Evolutionary conservation across 2,329 filamentous ascomycete genomes (phyloP).

Genomic region (Botryotinia convoluta): DNA sequence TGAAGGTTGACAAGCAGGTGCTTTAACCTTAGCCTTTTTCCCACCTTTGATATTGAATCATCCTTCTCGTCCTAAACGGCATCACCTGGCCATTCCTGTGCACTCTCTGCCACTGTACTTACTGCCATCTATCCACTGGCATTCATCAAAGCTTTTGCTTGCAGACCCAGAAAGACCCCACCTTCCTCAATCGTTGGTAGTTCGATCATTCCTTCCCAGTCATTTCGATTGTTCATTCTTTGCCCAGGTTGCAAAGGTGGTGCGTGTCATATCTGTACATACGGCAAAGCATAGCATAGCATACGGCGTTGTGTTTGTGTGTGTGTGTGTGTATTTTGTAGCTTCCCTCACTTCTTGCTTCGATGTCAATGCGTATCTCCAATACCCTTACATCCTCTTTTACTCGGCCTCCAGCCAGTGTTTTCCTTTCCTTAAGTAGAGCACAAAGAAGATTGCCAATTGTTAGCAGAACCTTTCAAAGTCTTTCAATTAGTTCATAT

Average conservation of each 20-base stretch:
- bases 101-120: not conserved
- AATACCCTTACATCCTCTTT: constrained; percentile 29
- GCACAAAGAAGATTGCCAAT: constrained; percentile 29
- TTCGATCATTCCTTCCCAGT: constrained; percentile 19
- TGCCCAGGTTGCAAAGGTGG: constrained; percentile 8
- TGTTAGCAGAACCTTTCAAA: constrained; percentile 20
- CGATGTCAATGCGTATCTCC: constrained; percentile 35
- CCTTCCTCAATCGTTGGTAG: constrained; percentile 13
- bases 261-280: constrained; percentile 5
- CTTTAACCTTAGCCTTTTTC: not conserved
- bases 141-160: not conserved
- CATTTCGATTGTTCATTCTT: constrained; percentile 1
- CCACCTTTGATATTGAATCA: not conserved
- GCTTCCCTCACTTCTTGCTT: constrained; percentile 9
- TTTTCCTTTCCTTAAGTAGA: constrained; percentile 23
- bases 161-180: constrained; percentile 4
- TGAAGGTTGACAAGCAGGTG: not conserved
- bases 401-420: constrained; percentile 30
- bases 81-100: not conserved
- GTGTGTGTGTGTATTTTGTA: not conserved
- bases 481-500: constrained; percentile 16
- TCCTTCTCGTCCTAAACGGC: not conserved
- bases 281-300: not conserved
- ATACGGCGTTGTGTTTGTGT: constrained; percentile 1
- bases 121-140: not conserved